A percentile compares a stretch with the other conserved stretches of the same genome.
Evolutionary conservation across 495 filamentous ascomycete genomes (phyloP).

Genomic region (Aspergillus heteromorphus): DNA sequence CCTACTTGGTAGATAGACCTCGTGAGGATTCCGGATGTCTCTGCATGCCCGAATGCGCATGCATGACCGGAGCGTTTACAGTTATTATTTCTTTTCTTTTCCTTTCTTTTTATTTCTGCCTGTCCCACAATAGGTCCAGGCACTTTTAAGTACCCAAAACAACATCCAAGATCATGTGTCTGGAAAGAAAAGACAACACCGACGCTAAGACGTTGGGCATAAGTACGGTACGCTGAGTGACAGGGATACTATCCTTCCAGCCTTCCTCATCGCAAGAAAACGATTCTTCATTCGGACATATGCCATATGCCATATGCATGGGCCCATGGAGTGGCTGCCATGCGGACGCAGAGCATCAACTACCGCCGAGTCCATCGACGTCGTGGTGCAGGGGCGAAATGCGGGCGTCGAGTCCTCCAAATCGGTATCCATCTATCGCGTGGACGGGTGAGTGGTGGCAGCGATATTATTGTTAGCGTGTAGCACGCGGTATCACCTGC

Average conservation of each 20-base stretch:
- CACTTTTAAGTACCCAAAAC: background rate
- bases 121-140: background rate
- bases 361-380: background rate
- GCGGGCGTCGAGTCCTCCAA: background rate
- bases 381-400: background rate
- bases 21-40: no score
- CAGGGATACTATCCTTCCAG: background rate
- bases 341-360: background rate
- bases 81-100: no score
- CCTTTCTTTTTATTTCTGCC: background rate
- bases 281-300: no score
- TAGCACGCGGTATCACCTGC: background rate
- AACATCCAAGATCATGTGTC: background rate
- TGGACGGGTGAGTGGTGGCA: background rate
- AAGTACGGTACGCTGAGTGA: background rate
- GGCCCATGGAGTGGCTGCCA: background rate
- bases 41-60: no score
- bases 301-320: background rate
- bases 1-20: background rate
- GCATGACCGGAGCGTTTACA: no score
- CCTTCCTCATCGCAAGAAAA: no score
- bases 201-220: background rate
- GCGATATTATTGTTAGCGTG: background rate
- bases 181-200: background rate
- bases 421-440: background rate